Percentiles rank a stretch among this genome's conserved stretches.
These are phyloP conservation scores for Babesia bovis DNA, from an alignment of 169 alveolate genomes.

Conservation along the genomic window DNA sequence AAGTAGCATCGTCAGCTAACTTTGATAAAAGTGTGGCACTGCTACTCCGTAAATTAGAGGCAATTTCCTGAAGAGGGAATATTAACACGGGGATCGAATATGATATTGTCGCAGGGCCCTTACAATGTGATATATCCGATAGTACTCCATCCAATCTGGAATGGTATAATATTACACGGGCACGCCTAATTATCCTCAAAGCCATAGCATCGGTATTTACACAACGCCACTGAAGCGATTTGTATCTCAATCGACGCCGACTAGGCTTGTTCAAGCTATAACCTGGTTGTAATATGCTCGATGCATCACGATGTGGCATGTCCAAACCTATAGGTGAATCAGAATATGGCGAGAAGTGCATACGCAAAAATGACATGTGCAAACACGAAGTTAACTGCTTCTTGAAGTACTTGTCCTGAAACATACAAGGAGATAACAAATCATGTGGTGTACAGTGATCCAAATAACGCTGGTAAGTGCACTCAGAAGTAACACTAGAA, in stretches of 20 bases:
- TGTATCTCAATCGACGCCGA: not conserved
- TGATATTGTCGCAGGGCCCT: not conserved
- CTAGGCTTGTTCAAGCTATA: not conserved
- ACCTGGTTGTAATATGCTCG: not conserved
- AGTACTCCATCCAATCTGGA: not conserved
- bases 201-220: not conserved
- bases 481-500: not conserved
- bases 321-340: not conserved
- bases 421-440: conserved; percentile 31
- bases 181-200: not conserved
- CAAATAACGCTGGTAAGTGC: not conserved
- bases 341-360: conserved; percentile 22
- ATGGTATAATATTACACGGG: not conserved
- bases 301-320: not conserved
- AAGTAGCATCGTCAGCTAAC: not conserved
- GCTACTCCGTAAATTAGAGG: not conserved
- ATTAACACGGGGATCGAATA: conserved; percentile 10
- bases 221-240: not conserved
- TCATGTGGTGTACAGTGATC: conserved; percentile 35
- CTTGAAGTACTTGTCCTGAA: conserved; percentile 52
- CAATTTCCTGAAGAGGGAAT: conserved; percentile 20
- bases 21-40: conserved; percentile 12
- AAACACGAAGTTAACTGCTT: conserved; percentile 15
- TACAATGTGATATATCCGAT: not conserved
- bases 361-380: conserved; percentile 28